Conservation (phyloP, 257 asterid genomes). For the Primulina huaijiensis region DNA sequence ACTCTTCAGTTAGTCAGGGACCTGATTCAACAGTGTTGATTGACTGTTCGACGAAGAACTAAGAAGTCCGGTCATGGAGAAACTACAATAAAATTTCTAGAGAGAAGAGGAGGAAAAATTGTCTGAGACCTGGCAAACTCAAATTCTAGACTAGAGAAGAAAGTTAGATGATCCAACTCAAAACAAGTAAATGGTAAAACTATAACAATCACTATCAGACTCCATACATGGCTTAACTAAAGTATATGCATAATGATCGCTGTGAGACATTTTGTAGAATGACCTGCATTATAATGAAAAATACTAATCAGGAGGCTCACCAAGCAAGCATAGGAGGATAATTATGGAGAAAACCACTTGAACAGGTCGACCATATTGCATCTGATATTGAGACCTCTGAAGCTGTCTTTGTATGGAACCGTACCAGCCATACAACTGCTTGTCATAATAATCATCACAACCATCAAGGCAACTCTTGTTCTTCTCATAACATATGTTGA, state of each 20-base stretch:
- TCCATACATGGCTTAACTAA: constrained; percentile 3
- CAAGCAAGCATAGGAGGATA: constrained; percentile 61
- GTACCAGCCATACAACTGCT: constrained; percentile 74
- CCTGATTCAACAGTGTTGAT: not conserved
- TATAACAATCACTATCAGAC: constrained; percentile 4
- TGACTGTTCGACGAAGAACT: not conserved
- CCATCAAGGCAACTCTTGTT: constrained; percentile 70
- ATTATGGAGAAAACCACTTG: constrained; percentile 49
- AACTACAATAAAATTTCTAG: not conserved
- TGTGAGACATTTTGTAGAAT: not conserved
- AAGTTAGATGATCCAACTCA: constrained; percentile 1
- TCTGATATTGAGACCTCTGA: constrained; percentile 83
- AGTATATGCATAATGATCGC: not conserved
- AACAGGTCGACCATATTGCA: constrained; percentile 75
- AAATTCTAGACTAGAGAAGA: constrained; percentile 9
- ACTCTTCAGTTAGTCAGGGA: not conserved
- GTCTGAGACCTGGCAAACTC: not conserved
- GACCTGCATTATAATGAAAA: constrained; percentile 14
- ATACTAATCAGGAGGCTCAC: constrained; percentile 47
- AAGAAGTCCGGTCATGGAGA: no score
- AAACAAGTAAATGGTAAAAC: not conserved
- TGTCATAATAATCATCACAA: constrained; percentile 60
- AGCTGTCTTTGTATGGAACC: constrained; percentile 78
- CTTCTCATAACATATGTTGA: constrained; percentile 51
- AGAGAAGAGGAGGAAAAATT: not conserved